phyloP scores from a whole-genome alignment of 768 basidiomycete genomes.

The Termitomyces sp. region DNA sequence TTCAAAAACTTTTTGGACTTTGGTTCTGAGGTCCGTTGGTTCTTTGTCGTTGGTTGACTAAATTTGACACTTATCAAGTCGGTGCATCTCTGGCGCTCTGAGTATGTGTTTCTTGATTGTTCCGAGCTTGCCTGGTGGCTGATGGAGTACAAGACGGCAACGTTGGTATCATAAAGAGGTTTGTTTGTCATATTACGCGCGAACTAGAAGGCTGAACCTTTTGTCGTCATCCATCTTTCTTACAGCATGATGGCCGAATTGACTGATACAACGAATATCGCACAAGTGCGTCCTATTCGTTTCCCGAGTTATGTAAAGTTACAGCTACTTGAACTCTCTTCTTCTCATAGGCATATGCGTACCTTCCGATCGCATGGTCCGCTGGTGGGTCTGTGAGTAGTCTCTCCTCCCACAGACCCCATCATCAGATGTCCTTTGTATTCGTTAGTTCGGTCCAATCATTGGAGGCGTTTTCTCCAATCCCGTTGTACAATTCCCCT shows the following conservation, averaged over 20 bases:
- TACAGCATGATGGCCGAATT: slow-evolving; percentile 65
- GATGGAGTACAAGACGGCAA: neutral
- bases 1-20: neutral
- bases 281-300: slow-evolving; percentile 33
- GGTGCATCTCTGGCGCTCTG: neutral
- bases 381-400: slow-evolving; percentile 5
- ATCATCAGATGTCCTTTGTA: neutral
- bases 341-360: slow-evolving; percentile 47
- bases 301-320: neutral
- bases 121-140: neutral
- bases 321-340: neutral
- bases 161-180: neutral
- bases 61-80: neutral
- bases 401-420: no score
- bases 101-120: neutral
- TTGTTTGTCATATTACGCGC: neutral
- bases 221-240: neutral
- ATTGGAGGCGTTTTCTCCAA: neutral
- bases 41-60: neutral
- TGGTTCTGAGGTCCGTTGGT: neutral
- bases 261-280: slow-evolving; percentile 67
- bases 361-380: slow-evolving; percentile 51
- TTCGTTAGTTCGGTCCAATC: neutral
- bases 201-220: neutral
- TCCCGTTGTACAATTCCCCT: neutral